phyloP scores from a whole-genome alignment of 176 grass and related monocot species.

The maize (Zea mays) region Zm-B73-REFERENCE-NAM-5.0 NC_050100.1:70872501-70873000 shows the following conservation, averaged over 20 bases:
- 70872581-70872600: slow-evolving; percentile 38
- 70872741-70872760: too few species aligned
- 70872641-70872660: background rate
- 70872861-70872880: too few species aligned
- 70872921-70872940: background rate
- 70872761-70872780: too few species aligned
- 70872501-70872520: background rate
- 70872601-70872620: slow-evolving; percentile 25
- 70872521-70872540: background rate
- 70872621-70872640: background rate
- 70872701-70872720: slow-evolving; percentile 23
- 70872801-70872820: too few species aligned
- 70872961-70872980: slow-evolving; percentile 21
- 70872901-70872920: background rate
- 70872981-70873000: slow-evolving; percentile 21
- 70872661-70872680: background rate
- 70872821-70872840: too few species aligned
- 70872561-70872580: background rate
- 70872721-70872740: slow-evolving; percentile 23
- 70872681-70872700: background rate
- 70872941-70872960: slow-evolving; percentile 41
- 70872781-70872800: too few species aligned
- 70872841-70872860: too few species aligned
- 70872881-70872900: too few species aligned
- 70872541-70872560: background rate